phyloP scores from a whole-genome alignment of 495 filamentous ascomycete species.

The Aspergillus olivimuriae region DNA sequence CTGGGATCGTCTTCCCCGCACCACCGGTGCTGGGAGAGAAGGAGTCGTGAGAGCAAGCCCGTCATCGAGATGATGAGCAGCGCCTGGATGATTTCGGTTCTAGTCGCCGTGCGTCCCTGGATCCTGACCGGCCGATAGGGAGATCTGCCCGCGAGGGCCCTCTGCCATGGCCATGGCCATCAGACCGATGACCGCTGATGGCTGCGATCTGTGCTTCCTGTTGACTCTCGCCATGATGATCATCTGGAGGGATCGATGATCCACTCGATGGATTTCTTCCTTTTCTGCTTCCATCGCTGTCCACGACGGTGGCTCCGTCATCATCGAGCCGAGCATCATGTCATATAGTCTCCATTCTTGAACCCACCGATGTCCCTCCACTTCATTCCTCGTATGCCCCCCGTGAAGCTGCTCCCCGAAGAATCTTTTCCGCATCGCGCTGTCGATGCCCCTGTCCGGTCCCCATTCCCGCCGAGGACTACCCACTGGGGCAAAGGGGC shows the following conservation, averaged over 20 bases:
- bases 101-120: not conserved
- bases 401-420: too few species aligned
- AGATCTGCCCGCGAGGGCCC: not conserved
- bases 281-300: not conserved
- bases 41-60: too few species aligned
- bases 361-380: too few species aligned
- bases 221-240: constrained; percentile 1
- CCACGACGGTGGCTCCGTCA: constrained; percentile 2
- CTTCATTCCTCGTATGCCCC: not conserved
- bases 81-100: not conserved
- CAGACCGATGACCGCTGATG: too few species aligned
- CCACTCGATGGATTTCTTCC: constrained; percentile 2
- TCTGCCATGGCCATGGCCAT: not conserved
- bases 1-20: constrained; percentile 22
- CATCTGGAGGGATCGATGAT: constrained; percentile 1
- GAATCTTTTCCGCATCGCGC: not conserved
- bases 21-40: too few species aligned
- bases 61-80: constrained; percentile 1
- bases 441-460: not conserved
- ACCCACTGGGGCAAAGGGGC: not conserved
- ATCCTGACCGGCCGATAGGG: not conserved
- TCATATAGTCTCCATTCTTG: not conserved
- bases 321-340: not conserved
- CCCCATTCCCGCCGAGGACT: not conserved
- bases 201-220: too few species aligned